Percentiles rank a stretch among this genome's conserved stretches.
phyloP scores from a whole-genome alignment of 495 filamentous ascomycete genomes.

The Neurospora sp. region DNA sequence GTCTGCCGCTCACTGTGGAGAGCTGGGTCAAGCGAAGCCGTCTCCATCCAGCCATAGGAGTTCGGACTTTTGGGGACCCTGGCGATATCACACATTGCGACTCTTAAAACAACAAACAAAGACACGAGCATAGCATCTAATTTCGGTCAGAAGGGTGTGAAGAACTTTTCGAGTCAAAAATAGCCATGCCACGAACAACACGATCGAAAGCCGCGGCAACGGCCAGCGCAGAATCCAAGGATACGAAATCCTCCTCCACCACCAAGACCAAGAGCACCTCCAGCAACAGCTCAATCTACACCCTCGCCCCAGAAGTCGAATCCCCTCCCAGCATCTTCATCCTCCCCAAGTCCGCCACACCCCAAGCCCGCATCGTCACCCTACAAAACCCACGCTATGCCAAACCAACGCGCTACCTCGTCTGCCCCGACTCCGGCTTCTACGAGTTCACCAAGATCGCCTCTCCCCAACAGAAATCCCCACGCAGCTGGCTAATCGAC shows the following conservation, averaged over 20 bases:
- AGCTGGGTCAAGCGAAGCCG: not conserved
- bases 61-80: not conserved
- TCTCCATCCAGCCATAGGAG: not conserved
- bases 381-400: conserved; percentile 68
- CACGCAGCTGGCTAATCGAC: conserved; percentile 61
- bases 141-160: not conserved
- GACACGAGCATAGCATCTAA: not conserved
- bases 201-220: conserved; percentile 14
- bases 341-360: conserved; percentile 56
- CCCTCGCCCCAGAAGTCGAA: conserved; percentile 22
- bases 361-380: conserved; percentile 60
- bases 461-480: conserved; percentile 44
- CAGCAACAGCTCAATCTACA: conserved; percentile 22
- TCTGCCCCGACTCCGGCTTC: conserved; percentile 69
- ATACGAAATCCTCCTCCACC: not conserved
- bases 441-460: conserved; percentile 79
- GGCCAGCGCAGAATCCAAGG: conserved; percentile 18
- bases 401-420: conserved; percentile 60
- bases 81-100: not conserved
- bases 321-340: conserved; percentile 65
- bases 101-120: not conserved
- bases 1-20: not conserved
- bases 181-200: conserved; percentile 22
- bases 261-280: conserved; percentile 17
- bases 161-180: not conserved